Conservation (phyloP, 192 early-diverging fungal species). For the Coemansia sp. region DNA sequence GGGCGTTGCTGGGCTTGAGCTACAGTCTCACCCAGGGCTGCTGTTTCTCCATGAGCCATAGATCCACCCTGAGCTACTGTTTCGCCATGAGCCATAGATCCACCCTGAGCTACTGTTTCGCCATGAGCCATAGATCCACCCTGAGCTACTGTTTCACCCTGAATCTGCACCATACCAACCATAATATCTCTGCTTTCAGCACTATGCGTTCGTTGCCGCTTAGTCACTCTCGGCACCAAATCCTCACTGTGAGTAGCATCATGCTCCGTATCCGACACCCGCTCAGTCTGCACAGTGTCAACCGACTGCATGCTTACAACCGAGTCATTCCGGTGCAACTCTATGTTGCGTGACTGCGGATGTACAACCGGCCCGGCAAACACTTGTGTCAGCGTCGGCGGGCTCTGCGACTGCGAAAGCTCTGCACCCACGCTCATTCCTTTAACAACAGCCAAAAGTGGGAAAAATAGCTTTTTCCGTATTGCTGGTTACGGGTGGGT, state of each 20-base stretch:
- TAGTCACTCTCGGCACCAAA: background rate
- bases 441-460: background rate
- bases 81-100: no score
- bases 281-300: background rate
- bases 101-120: background rate
- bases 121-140: background rate
- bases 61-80: no score
- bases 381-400: conserved; percentile 12
- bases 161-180: background rate
- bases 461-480: no score
- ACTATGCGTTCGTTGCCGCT: background rate
- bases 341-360: background rate
- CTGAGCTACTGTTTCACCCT: background rate
- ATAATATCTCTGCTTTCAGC: no score
- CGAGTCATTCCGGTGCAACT: background rate
- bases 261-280: background rate
- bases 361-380: conserved; percentile 1
- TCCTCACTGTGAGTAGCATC: background rate
- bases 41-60: no score
- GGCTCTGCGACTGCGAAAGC: conserved; percentile 11
- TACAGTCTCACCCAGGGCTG: no score
- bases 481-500: no score
- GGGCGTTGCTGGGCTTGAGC: background rate
- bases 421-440: conserved; percentile 4
- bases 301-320: conserved; percentile 1